Evolutionary conservation across 257 asterid genomes (phyloP).

Genomic region (Lantana camara): DNA sequence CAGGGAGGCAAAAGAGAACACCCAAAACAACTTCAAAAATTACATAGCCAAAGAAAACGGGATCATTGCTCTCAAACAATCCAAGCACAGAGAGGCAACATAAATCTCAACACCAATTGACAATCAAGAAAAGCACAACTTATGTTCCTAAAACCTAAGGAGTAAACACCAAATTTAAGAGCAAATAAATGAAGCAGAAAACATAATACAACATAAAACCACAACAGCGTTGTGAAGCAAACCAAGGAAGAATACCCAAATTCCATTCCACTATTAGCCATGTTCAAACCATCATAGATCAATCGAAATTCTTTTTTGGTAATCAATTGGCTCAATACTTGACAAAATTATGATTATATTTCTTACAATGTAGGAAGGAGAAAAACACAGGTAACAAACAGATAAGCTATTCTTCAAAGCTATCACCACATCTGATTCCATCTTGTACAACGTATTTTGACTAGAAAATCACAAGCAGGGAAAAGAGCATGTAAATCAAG

Average conservation of each 20-base stretch:
- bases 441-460: constrained; percentile 19
- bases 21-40: neutral
- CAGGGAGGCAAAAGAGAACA: neutral
- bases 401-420: constrained; percentile 28
- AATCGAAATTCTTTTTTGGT: constrained; percentile 3
- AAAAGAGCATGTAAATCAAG: constrained; percentile 81
- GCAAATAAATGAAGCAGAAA: neutral
- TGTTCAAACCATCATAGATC: constrained; percentile 18
- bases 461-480: constrained; percentile 80
- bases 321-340: constrained; percentile 17
- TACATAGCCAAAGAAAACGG: neutral
- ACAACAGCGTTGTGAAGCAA: constrained; percentile 9
- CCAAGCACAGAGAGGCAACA: neutral
- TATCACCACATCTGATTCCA: constrained; percentile 21
- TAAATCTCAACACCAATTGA: neutral
- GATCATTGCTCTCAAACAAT: constrained; percentile 4
- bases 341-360: constrained; percentile 19
- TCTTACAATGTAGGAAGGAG: constrained; percentile 3
- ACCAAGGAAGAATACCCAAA: neutral
- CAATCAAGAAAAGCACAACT: neutral
- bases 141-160: neutral
- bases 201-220: neutral
- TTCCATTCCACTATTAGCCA: constrained; percentile 15
- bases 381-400: constrained; percentile 19
- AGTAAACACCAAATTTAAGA: neutral